Evolutionary conservation across 257 asterid genomes (phyloP).

Genomic region (Ligustrum vulgare): DNA sequence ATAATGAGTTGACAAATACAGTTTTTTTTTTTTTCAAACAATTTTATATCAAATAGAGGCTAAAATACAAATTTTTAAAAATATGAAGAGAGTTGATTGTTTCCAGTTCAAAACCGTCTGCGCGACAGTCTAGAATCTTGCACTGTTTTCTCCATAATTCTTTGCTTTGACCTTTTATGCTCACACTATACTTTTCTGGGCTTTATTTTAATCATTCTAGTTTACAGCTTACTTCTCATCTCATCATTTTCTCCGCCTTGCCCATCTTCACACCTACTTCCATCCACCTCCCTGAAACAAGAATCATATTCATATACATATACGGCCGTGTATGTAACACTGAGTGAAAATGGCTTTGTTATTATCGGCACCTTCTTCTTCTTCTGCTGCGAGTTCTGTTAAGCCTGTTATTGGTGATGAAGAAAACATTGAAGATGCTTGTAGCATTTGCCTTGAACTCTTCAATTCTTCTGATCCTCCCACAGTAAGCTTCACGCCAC

Average conservation of each 20-base stretch:
- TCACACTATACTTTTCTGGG: slow-evolving; percentile 23
- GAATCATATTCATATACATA: not conserved
- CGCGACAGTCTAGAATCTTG: slow-evolving; percentile 30
- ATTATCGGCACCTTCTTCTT: slow-evolving; percentile 19
- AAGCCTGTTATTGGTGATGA: slow-evolving; percentile 28
- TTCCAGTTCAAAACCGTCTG: slow-evolving; percentile 42
- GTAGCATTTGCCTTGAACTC: slow-evolving; percentile 59
- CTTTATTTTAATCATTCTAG: not conserved
- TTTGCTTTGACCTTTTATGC: slow-evolving; percentile 38
- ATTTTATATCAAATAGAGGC: too few relatives aligned
- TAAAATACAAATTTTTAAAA: too few relatives aligned
- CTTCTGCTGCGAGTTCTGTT: not conserved
- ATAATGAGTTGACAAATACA: too few relatives aligned
- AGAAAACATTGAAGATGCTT: slow-evolving; percentile 52
- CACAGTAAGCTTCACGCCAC: slow-evolving; percentile 30
- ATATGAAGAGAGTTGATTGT: slow-evolving; percentile 28
- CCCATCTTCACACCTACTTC: not conserved
- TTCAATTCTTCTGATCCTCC: slow-evolving; percentile 47
- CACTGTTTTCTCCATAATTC: slow-evolving; percentile 31
- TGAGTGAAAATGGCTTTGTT: slow-evolving; percentile 25
- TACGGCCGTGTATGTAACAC: slow-evolving; percentile 4
- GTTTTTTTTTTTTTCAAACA: too few relatives aligned
- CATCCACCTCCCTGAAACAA: not conserved
- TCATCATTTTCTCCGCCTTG: slow-evolving; percentile 24
- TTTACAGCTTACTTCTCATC: not conserved